Conservation (phyloP, 371 early-diverging fungal genomes). For the Lichtheimia corymbifera region DNA sequence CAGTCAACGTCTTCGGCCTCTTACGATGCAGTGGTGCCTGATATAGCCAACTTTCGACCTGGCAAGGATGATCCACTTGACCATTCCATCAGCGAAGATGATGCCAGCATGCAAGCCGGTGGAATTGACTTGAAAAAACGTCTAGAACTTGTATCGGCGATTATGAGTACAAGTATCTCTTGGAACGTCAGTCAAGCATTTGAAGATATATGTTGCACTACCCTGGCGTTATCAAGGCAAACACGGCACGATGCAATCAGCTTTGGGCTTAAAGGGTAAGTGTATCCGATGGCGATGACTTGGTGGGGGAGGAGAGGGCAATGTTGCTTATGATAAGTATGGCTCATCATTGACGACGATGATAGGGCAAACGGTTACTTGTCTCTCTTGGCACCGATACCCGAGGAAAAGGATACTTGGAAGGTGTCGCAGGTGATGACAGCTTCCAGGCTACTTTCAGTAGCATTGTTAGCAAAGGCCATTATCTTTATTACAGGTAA, state of each 20-base stretch:
- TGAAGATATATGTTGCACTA: slow-evolving; percentile 34
- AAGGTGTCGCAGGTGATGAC: slow-evolving; percentile 62
- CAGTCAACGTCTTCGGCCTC: slow-evolving; percentile 36
- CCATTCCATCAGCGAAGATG: slow-evolving; percentile 10
- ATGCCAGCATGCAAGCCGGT: slow-evolving; percentile 18
- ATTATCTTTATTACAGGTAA: slow-evolving; percentile 43
- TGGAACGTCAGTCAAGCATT: slow-evolving; percentile 56
- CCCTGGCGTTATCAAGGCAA: slow-evolving; percentile 24
- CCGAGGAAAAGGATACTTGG: slow-evolving; percentile 52
- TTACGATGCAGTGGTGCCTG: slow-evolving; percentile 39
- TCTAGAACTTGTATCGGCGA: slow-evolving; percentile 33
- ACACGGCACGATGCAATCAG: slow-evolving; percentile 30
- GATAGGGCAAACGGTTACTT: slow-evolving; percentile 54
- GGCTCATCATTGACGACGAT: no score
- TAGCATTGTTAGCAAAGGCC: slow-evolving; percentile 56
- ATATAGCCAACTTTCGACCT: slow-evolving; percentile 25
- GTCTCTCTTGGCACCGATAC: slow-evolving; percentile 54
- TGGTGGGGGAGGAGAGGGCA: no score
- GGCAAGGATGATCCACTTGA: slow-evolving; percentile 45
- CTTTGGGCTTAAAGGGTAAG: slow-evolving; percentile 68
- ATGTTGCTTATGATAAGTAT: not conserved
- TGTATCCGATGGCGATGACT: not conserved
- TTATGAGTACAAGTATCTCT: slow-evolving; percentile 52
- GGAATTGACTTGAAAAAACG: slow-evolving; percentile 13
- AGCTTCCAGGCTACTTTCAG: slow-evolving; percentile 58